Evolutionary conservation across 1,139 yeast species (phyloP).

Genomic region (Zygoascus meyerae): DNA sequence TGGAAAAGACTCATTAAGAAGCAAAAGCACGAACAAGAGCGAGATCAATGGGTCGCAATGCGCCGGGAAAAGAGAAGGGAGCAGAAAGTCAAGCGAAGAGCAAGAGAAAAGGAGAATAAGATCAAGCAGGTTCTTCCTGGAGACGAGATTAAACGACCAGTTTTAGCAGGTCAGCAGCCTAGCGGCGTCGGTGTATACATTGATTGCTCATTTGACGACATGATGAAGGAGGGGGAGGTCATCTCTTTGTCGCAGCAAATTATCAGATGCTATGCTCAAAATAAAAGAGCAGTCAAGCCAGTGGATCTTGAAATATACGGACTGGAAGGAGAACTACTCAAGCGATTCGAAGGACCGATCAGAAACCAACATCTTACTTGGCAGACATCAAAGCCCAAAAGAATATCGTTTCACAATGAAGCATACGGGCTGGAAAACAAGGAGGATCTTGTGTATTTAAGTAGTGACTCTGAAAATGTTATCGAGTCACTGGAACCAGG

Average conservation of each 20-base stretch:
- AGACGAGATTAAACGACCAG: slow-evolving; percentile 6
- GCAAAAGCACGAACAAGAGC: slow-evolving; percentile 57
- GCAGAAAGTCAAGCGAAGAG: slow-evolving; percentile 22
- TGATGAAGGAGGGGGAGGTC: slow-evolving; percentile 75
- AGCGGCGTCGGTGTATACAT: slow-evolving; percentile 42
- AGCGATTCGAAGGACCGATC: slow-evolving; percentile 62
- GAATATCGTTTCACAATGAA: slow-evolving; percentile 39
- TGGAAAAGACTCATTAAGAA: slow-evolving; percentile 68
- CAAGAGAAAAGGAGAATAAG: slow-evolving; percentile 5
- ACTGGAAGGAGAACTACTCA: slow-evolving; percentile 58
- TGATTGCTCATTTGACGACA: slow-evolving; percentile 87
- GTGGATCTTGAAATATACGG: slow-evolving; percentile 59
- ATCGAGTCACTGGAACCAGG: slow-evolving; percentile 57
- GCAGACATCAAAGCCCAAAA: slow-evolving; percentile 45
- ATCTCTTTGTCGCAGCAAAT: slow-evolving; percentile 75
- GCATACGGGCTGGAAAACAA: slow-evolving; percentile 37
- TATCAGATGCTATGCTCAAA: slow-evolving; percentile 74
- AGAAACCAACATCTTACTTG: slow-evolving; percentile 54
- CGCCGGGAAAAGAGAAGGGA: slow-evolving; percentile 46
- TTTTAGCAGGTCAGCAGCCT: slow-evolving; percentile 5
- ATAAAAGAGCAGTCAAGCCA: slow-evolving; percentile 55
- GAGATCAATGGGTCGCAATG: slow-evolving; percentile 50
- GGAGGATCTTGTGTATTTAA: slow-evolving; percentile 57
- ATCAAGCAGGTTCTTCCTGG: neutral
- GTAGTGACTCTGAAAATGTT: slow-evolving; percentile 80